Conservation (phyloP, 139 green algal species). For the Chlorella ohadii region DNA sequence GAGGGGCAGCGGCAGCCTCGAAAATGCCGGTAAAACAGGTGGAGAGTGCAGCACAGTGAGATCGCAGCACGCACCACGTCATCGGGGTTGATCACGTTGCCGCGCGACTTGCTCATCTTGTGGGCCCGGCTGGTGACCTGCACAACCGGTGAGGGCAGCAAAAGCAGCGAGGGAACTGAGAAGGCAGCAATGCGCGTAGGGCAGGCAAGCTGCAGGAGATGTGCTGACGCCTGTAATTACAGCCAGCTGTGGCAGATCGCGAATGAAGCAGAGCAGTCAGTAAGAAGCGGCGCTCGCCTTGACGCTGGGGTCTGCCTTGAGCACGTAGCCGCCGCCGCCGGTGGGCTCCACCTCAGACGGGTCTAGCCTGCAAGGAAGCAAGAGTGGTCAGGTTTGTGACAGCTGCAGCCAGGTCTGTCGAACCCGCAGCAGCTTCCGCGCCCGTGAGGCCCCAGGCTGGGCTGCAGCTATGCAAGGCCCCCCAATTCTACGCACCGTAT, state of each 20-base stretch:
- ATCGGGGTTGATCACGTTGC: slow-evolving; percentile 99
- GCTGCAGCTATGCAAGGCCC: too few species aligned
- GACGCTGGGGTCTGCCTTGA: slow-evolving; percentile 69
- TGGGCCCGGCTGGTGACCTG: slow-evolving; percentile 84
- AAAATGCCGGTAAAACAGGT: too few species aligned
- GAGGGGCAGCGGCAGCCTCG: too few species aligned
- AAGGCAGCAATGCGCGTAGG: not conserved
- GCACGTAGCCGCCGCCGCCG: slow-evolving; percentile 68
- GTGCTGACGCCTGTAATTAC: too few species aligned
- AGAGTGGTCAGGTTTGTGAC: too few species aligned
- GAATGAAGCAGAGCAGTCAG: too few species aligned
- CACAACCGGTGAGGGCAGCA: not conserved
- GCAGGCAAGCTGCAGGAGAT: not conserved
- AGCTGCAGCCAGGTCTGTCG: too few species aligned
- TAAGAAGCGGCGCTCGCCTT: slow-evolving; percentile 20
- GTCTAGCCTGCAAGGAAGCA: slow-evolving; percentile 46
- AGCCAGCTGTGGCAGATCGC: too few species aligned
- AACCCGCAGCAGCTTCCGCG: too few species aligned
- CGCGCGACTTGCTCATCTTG: slow-evolving; percentile 98
- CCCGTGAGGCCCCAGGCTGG: too few species aligned
- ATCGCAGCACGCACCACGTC: slow-evolving; percentile 79
- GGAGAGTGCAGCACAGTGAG: too few species aligned
- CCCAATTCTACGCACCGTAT: slow-evolving; percentile 29
- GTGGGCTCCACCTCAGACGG: slow-evolving; percentile 69
- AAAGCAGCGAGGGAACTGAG: not conserved